Conservation (phyloP, 495 filamentous ascomycete species). For the Penicillium canescens region DNA sequence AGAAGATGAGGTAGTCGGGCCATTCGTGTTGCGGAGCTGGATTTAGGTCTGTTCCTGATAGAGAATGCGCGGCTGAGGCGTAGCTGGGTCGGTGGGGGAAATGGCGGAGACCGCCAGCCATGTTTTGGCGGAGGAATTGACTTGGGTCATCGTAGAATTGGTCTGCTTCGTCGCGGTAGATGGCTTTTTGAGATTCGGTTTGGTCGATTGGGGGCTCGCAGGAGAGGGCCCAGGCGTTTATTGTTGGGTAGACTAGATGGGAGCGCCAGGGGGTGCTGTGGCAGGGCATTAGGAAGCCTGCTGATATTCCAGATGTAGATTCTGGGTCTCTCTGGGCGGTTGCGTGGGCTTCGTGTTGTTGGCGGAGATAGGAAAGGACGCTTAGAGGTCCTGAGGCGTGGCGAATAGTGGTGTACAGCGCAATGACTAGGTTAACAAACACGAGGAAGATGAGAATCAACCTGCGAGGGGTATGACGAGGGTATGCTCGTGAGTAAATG, state of each 20-base stretch:
- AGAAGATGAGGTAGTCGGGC: conserved; percentile 67
- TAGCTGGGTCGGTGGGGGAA: conserved; percentile 44
- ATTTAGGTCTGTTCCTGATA: neutral
- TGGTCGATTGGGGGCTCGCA: conserved; percentile 86
- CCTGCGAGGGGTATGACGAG: conserved; percentile 43
- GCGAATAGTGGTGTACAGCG: conserved; percentile 67
- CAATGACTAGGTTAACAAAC: conserved; percentile 67
- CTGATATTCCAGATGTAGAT: conserved; percentile 51
- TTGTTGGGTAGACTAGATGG: conserved; percentile 71
- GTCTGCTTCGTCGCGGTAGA: conserved; percentile 87
- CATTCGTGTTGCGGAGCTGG: conserved; percentile 34
- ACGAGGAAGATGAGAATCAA: conserved; percentile 59
- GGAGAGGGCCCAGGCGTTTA: conserved; percentile 82
- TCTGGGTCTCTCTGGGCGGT: conserved; percentile 2
- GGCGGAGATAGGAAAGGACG: conserved; percentile 71
- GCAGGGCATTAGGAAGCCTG: conserved; percentile 94
- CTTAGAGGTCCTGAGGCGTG: conserved; percentile 79
- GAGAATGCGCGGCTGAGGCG: conserved; percentile 1
- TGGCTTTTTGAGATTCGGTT: conserved; percentile 51
- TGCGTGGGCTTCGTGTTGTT: conserved; percentile 60
- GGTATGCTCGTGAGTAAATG: conserved; percentile 28
- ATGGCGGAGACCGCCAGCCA: conserved; percentile 42
- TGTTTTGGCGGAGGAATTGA: conserved; percentile 58
- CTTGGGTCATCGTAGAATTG: conserved; percentile 73
- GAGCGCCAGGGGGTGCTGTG: conserved; percentile 97